Conservation (phyloP, 2,329 filamentous ascomycete genomes). For the Orbilia quercus region DNA sequence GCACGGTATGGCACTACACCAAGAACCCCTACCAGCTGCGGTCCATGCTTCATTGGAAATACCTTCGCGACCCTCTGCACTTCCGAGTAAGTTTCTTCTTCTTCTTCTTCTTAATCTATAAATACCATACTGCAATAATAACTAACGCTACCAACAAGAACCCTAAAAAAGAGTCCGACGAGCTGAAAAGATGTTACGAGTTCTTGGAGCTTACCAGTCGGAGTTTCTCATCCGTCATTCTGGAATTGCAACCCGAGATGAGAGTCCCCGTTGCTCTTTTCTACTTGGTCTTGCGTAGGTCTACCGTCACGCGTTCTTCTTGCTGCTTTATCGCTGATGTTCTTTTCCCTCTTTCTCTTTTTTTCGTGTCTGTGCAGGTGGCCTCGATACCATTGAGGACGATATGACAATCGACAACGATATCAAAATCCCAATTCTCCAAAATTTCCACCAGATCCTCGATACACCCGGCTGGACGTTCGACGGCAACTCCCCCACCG, state of each 20-base stretch:
- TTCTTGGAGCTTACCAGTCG: slow-evolving; percentile 89
- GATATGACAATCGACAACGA: slow-evolving; percentile 89
- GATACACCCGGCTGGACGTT: slow-evolving; percentile 92
- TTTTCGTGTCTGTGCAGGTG: slow-evolving; percentile 62
- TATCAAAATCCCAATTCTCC: slow-evolving; percentile 85
- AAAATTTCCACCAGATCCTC: slow-evolving; percentile 82
- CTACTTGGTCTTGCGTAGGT: slow-evolving; percentile 82
- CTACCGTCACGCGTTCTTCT: not conserved
- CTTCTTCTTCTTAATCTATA: too few relatives aligned
- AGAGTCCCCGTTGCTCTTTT: slow-evolving; percentile 89
- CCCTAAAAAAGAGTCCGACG: slow-evolving; percentile 76
- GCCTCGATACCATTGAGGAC: slow-evolving; percentile 97
- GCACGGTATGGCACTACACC: slow-evolving; percentile 68
- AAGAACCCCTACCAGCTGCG: slow-evolving; percentile 82
- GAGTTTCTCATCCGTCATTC: slow-evolving; percentile 91
- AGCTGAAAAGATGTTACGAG: slow-evolving; percentile 83
- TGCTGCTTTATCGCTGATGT: slow-evolving; percentile 4
- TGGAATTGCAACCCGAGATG: slow-evolving; percentile 94
- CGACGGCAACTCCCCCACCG: slow-evolving; percentile 82
- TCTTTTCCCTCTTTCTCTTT: too few relatives aligned
- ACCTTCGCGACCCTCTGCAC: slow-evolving; percentile 38
- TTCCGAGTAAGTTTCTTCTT: slow-evolving; percentile 31
- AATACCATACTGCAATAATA: too few relatives aligned
- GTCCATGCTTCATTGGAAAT: slow-evolving; percentile 87
- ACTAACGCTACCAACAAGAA: too few relatives aligned